Evolutionary conservation across 139 green algal genomes (phyloP).

Genomic region (Bryopsis sp.): DNA sequence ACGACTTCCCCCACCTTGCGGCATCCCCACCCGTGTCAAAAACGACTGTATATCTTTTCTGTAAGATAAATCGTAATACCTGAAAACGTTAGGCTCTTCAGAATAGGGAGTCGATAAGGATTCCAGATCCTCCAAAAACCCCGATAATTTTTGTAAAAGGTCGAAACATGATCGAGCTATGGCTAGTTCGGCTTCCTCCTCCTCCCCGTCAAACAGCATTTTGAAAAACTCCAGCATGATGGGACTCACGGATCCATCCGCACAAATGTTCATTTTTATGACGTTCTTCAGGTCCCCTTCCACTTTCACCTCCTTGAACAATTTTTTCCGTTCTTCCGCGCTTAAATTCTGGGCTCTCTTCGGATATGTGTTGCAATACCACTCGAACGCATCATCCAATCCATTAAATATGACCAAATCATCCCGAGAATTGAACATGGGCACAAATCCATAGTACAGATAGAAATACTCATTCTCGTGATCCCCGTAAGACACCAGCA

Average conservation of each 20-base stretch:
- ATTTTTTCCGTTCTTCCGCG: too few relatives aligned
- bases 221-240: slow-evolving; percentile 16
- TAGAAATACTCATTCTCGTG: slow-evolving; percentile 18
- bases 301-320: neutral
- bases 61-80: too few relatives aligned
- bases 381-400: slow-evolving; percentile 4
- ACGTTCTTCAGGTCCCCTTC: slow-evolving; percentile 1
- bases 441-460: slow-evolving; percentile 20
- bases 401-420: slow-evolving; percentile 9
- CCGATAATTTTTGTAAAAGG: too few relatives aligned
- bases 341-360: too few relatives aligned
- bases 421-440: slow-evolving; percentile 17
- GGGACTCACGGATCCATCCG: slow-evolving; percentile 13
- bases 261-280: slow-evolving; percentile 14
- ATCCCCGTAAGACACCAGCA: slow-evolving; percentile 18
- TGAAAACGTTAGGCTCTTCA: too few relatives aligned
- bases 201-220: neutral
- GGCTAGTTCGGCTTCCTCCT: neutral
- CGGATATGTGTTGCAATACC: slow-evolving; percentile 9
- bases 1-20: too few relatives aligned
- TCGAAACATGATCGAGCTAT: neutral
- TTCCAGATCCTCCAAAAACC: too few relatives aligned
- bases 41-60: too few relatives aligned
- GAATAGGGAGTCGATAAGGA: too few relatives aligned
- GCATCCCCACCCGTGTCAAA: too few relatives aligned